Conservation (phyloP, 1,284 basidiomycete genomes). For the Gomphus bonarii region DNA sequence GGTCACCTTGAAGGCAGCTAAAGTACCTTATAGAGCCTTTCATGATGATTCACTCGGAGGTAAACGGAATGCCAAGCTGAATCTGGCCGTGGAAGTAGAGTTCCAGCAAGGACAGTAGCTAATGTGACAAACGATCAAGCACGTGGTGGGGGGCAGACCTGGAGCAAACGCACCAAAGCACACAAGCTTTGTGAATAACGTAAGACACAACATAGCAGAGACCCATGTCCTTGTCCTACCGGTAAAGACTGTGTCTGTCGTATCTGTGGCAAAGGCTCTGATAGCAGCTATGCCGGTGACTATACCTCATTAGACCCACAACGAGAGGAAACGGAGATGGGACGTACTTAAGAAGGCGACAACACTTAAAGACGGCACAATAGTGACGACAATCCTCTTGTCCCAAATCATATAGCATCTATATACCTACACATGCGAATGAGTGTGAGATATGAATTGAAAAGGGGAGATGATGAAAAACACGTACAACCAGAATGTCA, state of each 20-base stretch:
- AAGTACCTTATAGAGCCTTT: slow-evolving; percentile 3
- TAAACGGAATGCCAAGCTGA: slow-evolving; percentile 3
- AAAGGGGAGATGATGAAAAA: neutral
- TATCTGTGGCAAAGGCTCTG: slow-evolving; percentile 5
- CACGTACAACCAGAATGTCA: slow-evolving; percentile 5
- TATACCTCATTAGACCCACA: neutral
- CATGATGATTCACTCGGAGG: neutral
- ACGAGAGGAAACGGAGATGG: too few species aligned
- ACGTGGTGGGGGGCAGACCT: neutral
- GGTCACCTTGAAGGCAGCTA: neutral
- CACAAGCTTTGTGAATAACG: slow-evolving; percentile 8
- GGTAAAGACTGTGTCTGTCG: slow-evolving; percentile 3
- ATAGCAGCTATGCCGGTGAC: slow-evolving; percentile 7
- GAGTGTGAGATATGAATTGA: neutral
- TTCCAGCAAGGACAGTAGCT: slow-evolving; percentile 4
- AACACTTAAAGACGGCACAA: neutral
- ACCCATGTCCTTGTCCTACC: slow-evolving; percentile 4
- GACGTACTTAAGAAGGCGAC: slow-evolving; percentile 3
- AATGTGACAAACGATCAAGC: neutral
- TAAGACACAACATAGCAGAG: slow-evolving; percentile 3
- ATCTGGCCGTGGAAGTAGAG: neutral
- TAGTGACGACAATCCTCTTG: neutral
- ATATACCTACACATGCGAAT: neutral
- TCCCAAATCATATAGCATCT: slow-evolving; percentile 10
- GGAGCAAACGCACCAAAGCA: slow-evolving; percentile 2